Percentiles rank a stretch among this genome's conserved stretches.
Evolutionary conservation across 83 land plant genomes (phyloP).

Genomic region (Thuja plicata): DNA sequence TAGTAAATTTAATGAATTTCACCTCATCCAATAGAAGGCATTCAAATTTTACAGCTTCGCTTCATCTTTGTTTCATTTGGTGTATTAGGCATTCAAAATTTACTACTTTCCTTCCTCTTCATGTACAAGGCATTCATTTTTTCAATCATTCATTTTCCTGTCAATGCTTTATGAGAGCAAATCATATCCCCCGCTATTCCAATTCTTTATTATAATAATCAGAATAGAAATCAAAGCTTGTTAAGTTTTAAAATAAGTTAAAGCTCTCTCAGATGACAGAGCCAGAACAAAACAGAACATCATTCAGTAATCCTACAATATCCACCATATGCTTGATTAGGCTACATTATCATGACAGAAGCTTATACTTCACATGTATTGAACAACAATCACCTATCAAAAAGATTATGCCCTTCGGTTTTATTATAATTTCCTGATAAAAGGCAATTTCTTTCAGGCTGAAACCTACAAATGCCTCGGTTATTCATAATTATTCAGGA

Average conservation of each 20-base stretch:
- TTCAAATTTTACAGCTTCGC: neutral
- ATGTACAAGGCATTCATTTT: neutral
- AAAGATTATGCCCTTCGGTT: too few relatives aligned
- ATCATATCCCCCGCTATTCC: neutral
- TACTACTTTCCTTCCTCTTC: neutral
- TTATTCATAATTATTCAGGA: neutral
- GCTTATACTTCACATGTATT: neutral
- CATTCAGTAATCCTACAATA: neutral
- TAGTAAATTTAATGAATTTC: neutral
- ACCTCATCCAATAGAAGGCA: neutral
- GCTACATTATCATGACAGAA: neutral
- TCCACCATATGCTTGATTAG: neutral
- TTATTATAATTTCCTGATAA: neutral
- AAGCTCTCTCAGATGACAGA: neutral
- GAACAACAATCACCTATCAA: neutral
- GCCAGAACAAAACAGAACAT: neutral
- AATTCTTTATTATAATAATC: neutral
- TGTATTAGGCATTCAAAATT: neutral
- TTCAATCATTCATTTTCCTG: neutral
- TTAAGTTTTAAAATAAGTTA: neutral
- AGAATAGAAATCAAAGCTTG: neutral
- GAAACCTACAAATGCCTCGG: neutral
- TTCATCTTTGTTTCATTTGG: neutral
- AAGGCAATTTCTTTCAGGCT: neutral
- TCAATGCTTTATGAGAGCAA: neutral